These are phyloP conservation scores for Fusarium pseudograminearum DNA, from an alignment of 2,329 filamentous ascomycete genomes.

Conservation along the genomic window DNA sequence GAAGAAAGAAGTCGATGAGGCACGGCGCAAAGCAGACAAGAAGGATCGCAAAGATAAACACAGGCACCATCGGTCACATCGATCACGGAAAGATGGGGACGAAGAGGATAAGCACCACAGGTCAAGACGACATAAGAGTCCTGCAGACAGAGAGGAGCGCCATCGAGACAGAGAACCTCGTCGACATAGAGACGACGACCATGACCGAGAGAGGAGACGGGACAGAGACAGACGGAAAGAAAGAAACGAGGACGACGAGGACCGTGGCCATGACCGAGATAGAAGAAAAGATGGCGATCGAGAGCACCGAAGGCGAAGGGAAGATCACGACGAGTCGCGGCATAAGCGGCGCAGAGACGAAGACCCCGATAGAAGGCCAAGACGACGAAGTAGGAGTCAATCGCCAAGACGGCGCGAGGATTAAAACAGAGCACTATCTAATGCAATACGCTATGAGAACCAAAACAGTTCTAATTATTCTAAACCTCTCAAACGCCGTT, in stretches of 20 bases:
- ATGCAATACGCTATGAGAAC: conserved; percentile 32
- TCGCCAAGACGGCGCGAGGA: conserved; percentile 55
- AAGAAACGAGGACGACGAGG: conserved; percentile 40
- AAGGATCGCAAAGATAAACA: conserved; percentile 62
- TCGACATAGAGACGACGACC: conserved; percentile 47
- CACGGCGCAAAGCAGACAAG: conserved; percentile 65
- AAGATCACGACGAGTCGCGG: conserved; percentile 48
- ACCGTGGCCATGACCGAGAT: conserved; percentile 44
- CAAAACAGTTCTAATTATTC: conserved; percentile 25
- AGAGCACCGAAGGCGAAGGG: conserved; percentile 48
- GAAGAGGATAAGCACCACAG: conserved; percentile 50
- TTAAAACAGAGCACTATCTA: conserved; percentile 44
- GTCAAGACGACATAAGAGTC: conserved; percentile 56
- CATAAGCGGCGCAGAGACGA: conserved; percentile 48
- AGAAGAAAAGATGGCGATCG: conserved; percentile 40
- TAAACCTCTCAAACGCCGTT: conserved; percentile 42
- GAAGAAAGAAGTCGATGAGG: conserved; percentile 85
- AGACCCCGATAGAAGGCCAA: conserved; percentile 41
- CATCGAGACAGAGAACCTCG: conserved; percentile 50
- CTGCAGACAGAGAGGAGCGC: conserved; percentile 45
- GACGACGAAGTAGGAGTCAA: conserved; percentile 56
- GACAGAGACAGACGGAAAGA: conserved; percentile 37
- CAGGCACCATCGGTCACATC: conserved; percentile 61
- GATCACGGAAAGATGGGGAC: conserved; percentile 52
- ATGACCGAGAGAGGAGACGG: conserved; percentile 47